Base-by-base conservation (phyloP, 305 asterid genomes). In the Fraxinus platypoda region DNA sequence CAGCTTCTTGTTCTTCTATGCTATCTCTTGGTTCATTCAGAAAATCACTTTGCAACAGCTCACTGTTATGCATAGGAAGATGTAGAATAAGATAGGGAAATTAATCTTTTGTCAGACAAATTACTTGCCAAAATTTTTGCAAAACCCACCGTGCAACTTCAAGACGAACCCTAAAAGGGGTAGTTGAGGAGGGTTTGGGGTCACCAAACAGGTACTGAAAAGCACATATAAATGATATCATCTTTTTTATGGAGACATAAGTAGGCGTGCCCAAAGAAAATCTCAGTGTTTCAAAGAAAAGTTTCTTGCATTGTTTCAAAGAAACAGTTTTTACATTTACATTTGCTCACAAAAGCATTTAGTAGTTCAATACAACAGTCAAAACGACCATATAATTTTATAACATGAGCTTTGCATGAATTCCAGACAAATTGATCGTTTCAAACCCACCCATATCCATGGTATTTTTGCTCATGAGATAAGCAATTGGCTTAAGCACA, bases 41-140 rank as follows among this genome's bases (percentile, higher is more conserved):
- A 84, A 97, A 95, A 80, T 93, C 97, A 75, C 99, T 97, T 89
- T 92, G 90, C 94, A 93, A 75, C 86, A 97, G 83, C 81, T 92
- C 98, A 80, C 99, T 97, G 90, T 52, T 70, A 66, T 57, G 79
- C 66, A 78, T 41, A 64, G 74, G 21, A 59, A 19, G 28, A 59
- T 57, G 75, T 30, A 76, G 49, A 62, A 75, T 85, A 74, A 85
- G 82, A 80, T 76, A 25, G 54, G 80, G 46, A 35, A 38, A 82
- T 23, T 6, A 71, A 30, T 31, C 23, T 81, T 78, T 30, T 12
- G 76, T 6, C 37, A 57, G 78, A 37, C 71, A 41, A 70, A 71
- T n/a, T 25, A 82, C 75, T 13, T 52, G 73, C 38, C 25, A 59
- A n/a, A 12, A 26, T 0, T 71, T 25, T 49, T 19, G 54, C 8